Evolutionary conservation across 495 filamentous ascomycete genomes (phyloP).

Genomic region (Penicillium arizonense): DNA sequence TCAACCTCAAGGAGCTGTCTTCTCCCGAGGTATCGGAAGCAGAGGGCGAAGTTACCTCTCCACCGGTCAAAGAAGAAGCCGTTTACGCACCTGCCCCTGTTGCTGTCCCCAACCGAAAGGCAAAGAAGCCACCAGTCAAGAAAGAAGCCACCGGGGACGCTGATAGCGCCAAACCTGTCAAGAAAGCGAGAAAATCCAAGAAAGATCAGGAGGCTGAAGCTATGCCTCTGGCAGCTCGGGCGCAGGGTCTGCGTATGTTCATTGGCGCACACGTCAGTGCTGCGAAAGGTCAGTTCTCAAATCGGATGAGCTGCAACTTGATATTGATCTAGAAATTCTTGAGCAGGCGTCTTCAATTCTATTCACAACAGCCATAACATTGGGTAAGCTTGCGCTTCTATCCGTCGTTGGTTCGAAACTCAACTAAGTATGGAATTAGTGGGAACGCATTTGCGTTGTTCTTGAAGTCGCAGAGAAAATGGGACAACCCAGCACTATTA

Average conservation of each 20-base stretch:
- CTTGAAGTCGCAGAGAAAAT: slow-evolving; percentile 93
- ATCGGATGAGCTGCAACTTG: neutral
- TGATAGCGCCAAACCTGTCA: slow-evolving; percentile 12
- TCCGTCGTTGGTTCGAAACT: neutral
- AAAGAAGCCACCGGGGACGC: slow-evolving; percentile 14
- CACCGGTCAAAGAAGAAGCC: neutral
- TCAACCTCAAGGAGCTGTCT: slow-evolving; percentile 17
- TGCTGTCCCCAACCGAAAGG: slow-evolving; percentile 4
- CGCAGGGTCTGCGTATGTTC: slow-evolving; percentile 70
- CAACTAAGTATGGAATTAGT: slow-evolving; percentile 35
- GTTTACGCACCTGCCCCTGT: neutral
- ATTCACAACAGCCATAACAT: slow-evolving; percentile 77
- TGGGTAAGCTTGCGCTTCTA: slow-evolving; percentile 40
- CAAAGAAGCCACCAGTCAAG: slow-evolving; percentile 12
- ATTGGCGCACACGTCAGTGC: slow-evolving; percentile 90
- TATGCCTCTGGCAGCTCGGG: slow-evolving; percentile 68
- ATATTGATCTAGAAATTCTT: neutral
- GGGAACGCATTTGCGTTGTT: slow-evolving; percentile 93
- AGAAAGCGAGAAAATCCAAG: slow-evolving; percentile 35
- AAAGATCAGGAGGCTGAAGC: slow-evolving; percentile 42
- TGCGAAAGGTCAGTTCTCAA: slow-evolving; percentile 65
- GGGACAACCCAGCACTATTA: slow-evolving; percentile 78
- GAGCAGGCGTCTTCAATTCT: slow-evolving; percentile 80
- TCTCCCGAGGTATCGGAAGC: slow-evolving; percentile 12
- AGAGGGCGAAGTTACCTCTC: slow-evolving; percentile 5